Percentiles rank a stretch among this genome's conserved stretches.
phyloP scores from a whole-genome alignment of 2,329 filamentous ascomycete species.

The Penicillium glabrum region DNA sequence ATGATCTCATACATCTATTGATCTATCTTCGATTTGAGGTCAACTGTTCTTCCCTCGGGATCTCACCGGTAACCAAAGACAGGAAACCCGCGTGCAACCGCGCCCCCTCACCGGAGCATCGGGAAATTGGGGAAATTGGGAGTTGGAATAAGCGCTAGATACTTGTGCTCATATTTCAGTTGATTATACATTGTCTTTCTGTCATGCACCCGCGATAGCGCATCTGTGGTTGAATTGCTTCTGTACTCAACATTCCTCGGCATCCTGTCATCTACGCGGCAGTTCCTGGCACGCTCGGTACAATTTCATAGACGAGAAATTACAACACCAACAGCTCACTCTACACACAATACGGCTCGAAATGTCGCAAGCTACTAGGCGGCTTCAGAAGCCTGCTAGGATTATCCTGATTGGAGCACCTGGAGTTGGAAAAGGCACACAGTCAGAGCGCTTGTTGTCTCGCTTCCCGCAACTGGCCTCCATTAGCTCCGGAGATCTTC shows the following conservation, averaged over 20 bases:
- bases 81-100: conserved; percentile 25
- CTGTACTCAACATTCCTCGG: not conserved
- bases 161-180: conserved; percentile 8
- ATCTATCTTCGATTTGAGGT: not conserved
- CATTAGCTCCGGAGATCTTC: conserved; percentile 89
- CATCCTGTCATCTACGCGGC: conserved; percentile 6
- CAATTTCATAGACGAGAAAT: conserved; percentile 1
- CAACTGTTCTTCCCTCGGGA: conserved; percentile 15
- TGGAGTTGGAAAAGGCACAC: conserved; percentile 96
- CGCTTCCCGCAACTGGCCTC: conserved; percentile 86
- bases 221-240: not conserved
- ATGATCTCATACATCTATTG: not conserved
- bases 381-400: conserved; percentile 77
- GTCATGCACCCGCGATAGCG: conserved; percentile 9
- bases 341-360: not conserved
- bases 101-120: conserved; percentile 17
- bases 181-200: not conserved
- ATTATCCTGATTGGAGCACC: conserved; percentile 94
- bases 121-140: not conserved
- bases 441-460: conserved; percentile 82
- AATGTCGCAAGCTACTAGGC: conserved; percentile 39
- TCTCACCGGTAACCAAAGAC: conserved; percentile 35
- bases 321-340: not conserved
- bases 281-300: conserved; percentile 10
- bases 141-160: conserved; percentile 10